Evolutionary conservation across 2,329 filamentous ascomycete species (phyloP), one percentile per base, ranked within the genome.

Genomic region (Colletotrichum paranaense): DNA sequence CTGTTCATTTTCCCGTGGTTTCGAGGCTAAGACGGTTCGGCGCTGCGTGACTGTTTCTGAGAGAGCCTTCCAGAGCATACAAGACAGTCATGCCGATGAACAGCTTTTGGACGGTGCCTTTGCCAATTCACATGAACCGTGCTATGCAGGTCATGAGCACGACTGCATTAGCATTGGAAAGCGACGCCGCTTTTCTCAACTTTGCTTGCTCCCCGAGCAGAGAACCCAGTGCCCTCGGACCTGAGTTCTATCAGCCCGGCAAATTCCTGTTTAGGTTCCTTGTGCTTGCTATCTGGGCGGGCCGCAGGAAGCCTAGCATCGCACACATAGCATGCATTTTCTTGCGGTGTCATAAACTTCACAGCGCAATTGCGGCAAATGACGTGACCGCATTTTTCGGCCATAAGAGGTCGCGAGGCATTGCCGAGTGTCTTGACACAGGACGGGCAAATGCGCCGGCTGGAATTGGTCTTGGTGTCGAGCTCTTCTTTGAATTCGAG

Each of bases 151-250:
- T 49, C 42, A 22, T 49, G 19, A 19, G 42, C 19, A 49, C 1
- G 8, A 8, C 7, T 8, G 16, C n/a, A 22, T 76, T 80, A 97
- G 80, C 94, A 96, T 80, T 97, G 94, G 81, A 98, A 98, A 0
- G 92, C 92, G 32, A 97, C 91, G 0, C 93, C 93, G 4, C 89
- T 85, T 81, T 92, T 97, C 83, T 93, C 93, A 19, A 97, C 95
- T 77, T 94, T 90, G 79, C 93, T 97, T 64, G 90, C 89, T 3
- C 97, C 96, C n/a, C 93, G 92, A 5, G 94, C 93, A 5, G 96
- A 95, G 82, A 98, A 98, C 0, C 96, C 96, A 0, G 96, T 98
- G 0, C 96, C 96, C 78, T 98, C 96, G 46, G 92, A 94, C 76
- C 90, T 92, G 62, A 98, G 89, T 79, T 93, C 91, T 3, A 98